Evolutionary conservation across 2,329 filamentous ascomycete genomes (phyloP), one percentile per base, ranked within the genome.

Genomic region (Atkinsonella hypoxylon): DNA sequence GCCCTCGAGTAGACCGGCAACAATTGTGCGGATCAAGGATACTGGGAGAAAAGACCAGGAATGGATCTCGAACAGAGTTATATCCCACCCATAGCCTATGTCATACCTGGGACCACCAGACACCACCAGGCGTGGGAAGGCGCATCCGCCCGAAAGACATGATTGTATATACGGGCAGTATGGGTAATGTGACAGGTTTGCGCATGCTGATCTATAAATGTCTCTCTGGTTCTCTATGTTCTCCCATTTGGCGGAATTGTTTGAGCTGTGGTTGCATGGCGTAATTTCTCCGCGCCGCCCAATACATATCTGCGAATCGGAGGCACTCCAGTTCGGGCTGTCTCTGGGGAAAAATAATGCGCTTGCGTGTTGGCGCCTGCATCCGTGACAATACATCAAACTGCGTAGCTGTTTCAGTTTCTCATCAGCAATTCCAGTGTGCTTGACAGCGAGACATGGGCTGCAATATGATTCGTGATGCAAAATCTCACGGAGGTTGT

Each of bases 331-430:
- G 32, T n/a, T n/a, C 22, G 36, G 8, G 7, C 30, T 2, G 22
- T 31, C 34, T 13, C 46, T n/a, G 31, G 48, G 41, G 15, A 49
- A 39, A 20, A 49, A 49, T 6, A 49, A 41, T 22, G 41, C 48
- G 31, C 15, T 38, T 13, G 10, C 13, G 18, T 49, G 48, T 40
- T 40, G 12, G 8, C 15, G 18, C 9, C 10, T 1, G 32, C 48
- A 50, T 18, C 15, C 34, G n/a, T 8, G 0, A 20, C 48, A 50
- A 31, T 45, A 34, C 30, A 9, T 32, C n/a, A 45, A 26, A 20
- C 32, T 22, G 34, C 42, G 34, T n/a, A 50, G 42, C 22, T 20
- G 12, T 15, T 17, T 17, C 9, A 50, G 1, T 34, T 22, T 50
- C 13, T 31, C 26, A 2, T 17, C 32, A 12, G 38, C 0, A 17